Percentiles rank a stretch among this genome's conserved stretches.
These are phyloP conservation scores for Phytophthora crassamura DNA, from an alignment of 352 stramenopile species.

Conservation along the genomic window DNA sequence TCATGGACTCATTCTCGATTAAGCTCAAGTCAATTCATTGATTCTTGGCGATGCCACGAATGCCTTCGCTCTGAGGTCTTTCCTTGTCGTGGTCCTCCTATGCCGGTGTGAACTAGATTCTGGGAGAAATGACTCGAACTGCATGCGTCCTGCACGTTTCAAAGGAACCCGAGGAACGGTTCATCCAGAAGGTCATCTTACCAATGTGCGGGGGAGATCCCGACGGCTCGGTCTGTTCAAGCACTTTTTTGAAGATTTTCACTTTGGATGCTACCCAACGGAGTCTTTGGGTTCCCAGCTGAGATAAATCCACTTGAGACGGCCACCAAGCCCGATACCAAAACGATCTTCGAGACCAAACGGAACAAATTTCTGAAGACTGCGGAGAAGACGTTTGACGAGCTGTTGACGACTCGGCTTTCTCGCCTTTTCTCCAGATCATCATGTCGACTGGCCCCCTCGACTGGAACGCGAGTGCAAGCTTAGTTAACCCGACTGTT, in stretches of 20 bases:
- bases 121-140: conserved; percentile 54
- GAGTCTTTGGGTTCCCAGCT: too few species aligned
- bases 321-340: too few species aligned
- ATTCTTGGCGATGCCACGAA: too few species aligned
- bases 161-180: conserved; percentile 36
- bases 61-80: too few species aligned
- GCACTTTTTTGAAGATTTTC: conserved; percentile 46
- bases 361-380: conserved; percentile 33
- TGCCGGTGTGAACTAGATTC: conserved; percentile 53
- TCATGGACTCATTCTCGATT: too few species aligned
- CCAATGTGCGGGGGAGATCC: conserved; percentile 28
- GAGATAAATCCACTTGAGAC: too few species aligned
- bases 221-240: conserved; percentile 33
- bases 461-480: conserved; percentile 40
- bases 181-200: conserved; percentile 44
- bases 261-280: conserved; percentile 65
- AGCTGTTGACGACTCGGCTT: conserved; percentile 36
- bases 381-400: conserved; percentile 33
- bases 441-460: conserved; percentile 38
- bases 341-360: conserved; percentile 21
- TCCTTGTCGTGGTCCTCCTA: conserved; percentile 46
- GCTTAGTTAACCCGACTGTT: too few species aligned
- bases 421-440: conserved; percentile 49
- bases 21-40: too few species aligned
- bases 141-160: conserved; percentile 52